Evolutionary conservation across 1,284 basidiomycete species (phyloP).

Genomic region (Coniferiporia sulphurascens): DNA sequence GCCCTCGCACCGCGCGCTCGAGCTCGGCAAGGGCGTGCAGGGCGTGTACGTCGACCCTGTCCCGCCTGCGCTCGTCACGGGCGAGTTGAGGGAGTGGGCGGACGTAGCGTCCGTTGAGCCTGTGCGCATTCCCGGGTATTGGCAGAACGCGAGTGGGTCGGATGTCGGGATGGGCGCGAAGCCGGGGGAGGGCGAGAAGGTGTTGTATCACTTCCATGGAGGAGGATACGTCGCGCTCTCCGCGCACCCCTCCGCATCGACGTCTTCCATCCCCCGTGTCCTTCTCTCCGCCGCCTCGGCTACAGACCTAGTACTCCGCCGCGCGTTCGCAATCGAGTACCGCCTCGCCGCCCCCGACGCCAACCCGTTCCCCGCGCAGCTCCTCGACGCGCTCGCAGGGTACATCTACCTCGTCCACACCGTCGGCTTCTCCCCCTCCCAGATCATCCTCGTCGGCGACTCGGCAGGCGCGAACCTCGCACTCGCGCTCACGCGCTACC

Average conservation of each 20-base stretch:
- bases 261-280: conserved; percentile 23
- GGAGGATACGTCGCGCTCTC: conserved; percentile 40
- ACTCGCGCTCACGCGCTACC: conserved; percentile 34
- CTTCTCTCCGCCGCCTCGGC: conserved; percentile 18
- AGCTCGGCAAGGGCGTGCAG: conserved; percentile 23
- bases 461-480: conserved; percentile 54
- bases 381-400: conserved; percentile 42
- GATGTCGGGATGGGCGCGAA: not conserved
- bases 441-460: conserved; percentile 50
- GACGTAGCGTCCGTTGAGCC: conserved; percentile 18
- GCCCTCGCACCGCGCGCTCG: conserved; percentile 7
- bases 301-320: conserved; percentile 24
- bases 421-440: conserved; percentile 34
- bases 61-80: conserved; percentile 44
- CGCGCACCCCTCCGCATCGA: conserved; percentile 38
- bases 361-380: conserved; percentile 41
- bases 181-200: conserved; percentile 29
- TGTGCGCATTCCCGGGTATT: conserved; percentile 21
- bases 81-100: conserved; percentile 28
- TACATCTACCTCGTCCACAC: conserved; percentile 40
- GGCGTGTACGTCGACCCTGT: conserved; percentile 39
- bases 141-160: conserved; percentile 9
- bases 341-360: conserved; percentile 27
- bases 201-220: conserved; percentile 49
- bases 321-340: conserved; percentile 32